Percentiles rank a stretch among this genome's conserved stretches.
Evolutionary conservation across 768 basidiomycete genomes (phyloP).

Genomic region (Neoboletus brunneissimus): DNA sequence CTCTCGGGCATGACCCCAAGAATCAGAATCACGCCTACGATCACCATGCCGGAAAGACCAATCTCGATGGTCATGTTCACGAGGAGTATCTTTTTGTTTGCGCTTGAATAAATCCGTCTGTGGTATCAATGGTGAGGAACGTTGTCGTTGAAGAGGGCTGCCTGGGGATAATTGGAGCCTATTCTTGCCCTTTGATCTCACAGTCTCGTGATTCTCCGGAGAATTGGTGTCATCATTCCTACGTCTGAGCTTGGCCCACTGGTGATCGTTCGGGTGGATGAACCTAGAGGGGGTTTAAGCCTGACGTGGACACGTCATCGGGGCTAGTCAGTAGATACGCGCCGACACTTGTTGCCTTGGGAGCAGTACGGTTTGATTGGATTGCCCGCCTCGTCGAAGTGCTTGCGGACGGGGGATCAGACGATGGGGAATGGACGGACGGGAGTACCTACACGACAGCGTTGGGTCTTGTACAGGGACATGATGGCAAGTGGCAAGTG

Average conservation of each 20-base stretch:
- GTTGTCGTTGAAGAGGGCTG: constrained; percentile 18
- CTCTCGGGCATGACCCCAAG: constrained; percentile 22
- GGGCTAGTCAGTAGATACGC: constrained; percentile 19
- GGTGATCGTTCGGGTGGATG: constrained; percentile 48
- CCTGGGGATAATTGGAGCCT: constrained; percentile 17
- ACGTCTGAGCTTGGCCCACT: constrained; percentile 35
- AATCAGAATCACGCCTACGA: constrained; percentile 25
- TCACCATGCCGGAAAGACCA: constrained; percentile 19
- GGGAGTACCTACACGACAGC: constrained; percentile 43
- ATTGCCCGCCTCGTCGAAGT: constrained; percentile 46
- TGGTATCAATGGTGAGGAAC: constrained; percentile 39
- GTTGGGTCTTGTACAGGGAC: constrained; percentile 43
- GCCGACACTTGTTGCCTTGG: constrained; percentile 52
- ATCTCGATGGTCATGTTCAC: constrained; percentile 24
- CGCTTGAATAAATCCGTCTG: constrained; percentile 44
- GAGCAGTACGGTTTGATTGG: constrained; percentile 43
- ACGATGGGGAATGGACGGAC: constrained; percentile 6
- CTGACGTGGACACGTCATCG: constrained; percentile 3
- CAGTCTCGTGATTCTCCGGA: constrained; percentile 21
- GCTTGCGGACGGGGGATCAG: constrained; percentile 33
- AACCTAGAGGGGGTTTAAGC: constrained; percentile 34
- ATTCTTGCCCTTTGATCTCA: constrained; percentile 24
- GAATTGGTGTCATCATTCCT: constrained; percentile 16
- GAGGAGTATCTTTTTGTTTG: constrained; percentile 23
- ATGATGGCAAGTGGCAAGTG: constrained; percentile 20